Conservation (phyloP, 2,329 filamentous ascomycete genomes). For the Hypoxylon sp. region DNA sequence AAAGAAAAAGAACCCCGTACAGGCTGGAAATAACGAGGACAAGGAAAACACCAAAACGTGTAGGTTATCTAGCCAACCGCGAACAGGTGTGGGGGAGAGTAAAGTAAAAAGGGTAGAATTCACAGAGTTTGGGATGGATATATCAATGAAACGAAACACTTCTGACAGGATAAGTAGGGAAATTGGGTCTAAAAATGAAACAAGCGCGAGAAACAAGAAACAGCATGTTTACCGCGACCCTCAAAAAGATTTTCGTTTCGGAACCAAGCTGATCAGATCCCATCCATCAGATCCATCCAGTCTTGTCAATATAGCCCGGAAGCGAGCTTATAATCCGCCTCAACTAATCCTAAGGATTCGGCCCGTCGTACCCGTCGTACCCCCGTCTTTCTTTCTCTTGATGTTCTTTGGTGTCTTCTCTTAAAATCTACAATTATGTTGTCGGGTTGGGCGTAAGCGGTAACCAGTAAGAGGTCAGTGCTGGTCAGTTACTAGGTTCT, state of each 20-base stretch:
- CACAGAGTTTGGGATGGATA: constrained; percentile 42
- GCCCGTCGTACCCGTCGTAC: constrained; percentile 40
- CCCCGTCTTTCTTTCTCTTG: constrained; percentile 28
- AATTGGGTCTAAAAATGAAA: constrained; percentile 43
- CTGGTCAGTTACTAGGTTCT: constrained; percentile 38
- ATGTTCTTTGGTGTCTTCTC: constrained; percentile 28
- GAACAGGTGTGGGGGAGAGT: constrained; percentile 29
- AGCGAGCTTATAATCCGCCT: constrained; percentile 45
- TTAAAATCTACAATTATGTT: constrained; percentile 43
- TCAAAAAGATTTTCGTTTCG: constrained; percentile 37
- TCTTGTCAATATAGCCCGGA: constrained; percentile 39
- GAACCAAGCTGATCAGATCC: constrained; percentile 41
- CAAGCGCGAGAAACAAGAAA: constrained; percentile 47
- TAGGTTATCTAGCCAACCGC: constrained; percentile 33
- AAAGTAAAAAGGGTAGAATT: constrained; percentile 42
- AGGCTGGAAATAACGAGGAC: constrained; percentile 27
- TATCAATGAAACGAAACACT: constrained; percentile 48
- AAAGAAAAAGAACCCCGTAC: constrained; percentile 33
- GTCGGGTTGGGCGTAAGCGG: constrained; percentile 42
- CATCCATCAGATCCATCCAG: constrained; percentile 44
- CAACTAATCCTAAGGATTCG: constrained; percentile 45
- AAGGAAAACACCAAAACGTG: constrained; percentile 22
- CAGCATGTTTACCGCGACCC: constrained; percentile 41
- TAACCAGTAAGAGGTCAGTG: constrained; percentile 43
- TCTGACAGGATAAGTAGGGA: constrained; percentile 31